A percentile compares a stretch with the other conserved stretches of the same genome.
Evolutionary conservation across 352 stramenopile species (phyloP).

Genomic region (Elongisporangium prolatum): DNA sequence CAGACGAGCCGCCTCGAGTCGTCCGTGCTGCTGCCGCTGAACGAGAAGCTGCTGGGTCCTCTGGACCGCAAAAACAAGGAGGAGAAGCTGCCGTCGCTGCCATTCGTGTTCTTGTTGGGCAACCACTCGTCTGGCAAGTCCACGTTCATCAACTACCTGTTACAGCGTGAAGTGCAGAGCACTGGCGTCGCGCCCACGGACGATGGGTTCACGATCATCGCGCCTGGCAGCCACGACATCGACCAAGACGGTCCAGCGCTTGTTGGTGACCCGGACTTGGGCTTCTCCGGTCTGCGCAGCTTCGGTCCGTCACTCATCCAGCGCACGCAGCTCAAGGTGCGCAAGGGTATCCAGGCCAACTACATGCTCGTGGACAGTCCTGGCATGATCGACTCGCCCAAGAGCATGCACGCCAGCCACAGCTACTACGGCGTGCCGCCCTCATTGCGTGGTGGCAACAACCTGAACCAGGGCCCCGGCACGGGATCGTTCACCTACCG

Average conservation of each 20-base stretch:
- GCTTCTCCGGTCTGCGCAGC: conserved; percentile 93
- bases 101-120: conserved; percentile 98
- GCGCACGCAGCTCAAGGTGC: conserved; percentile 98
- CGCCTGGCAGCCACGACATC: conserved; percentile 92
- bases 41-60: conserved; percentile 82
- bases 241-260: conserved; percentile 95
- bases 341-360: conserved; percentile 89
- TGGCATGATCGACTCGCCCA: conserved; percentile 99
- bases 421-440: conserved; percentile 41
- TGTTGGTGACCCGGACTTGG: conserved; percentile 97
- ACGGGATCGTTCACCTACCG: conserved; percentile 23
- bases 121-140: conserved; percentile 99
- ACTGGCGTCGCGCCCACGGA: conserved; percentile 99
- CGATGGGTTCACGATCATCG: conserved; percentile 99
- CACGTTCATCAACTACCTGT: conserved; percentile 99
- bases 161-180: conserved; percentile 94
- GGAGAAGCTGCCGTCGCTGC: conserved; percentile 91
- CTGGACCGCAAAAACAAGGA: conserved; percentile 88
- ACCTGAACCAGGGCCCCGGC: background rate
- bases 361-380: conserved; percentile 99
- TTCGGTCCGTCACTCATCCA: conserved; percentile 98
- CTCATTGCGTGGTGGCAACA: conserved; percentile 20
- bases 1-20: conserved; percentile 73
- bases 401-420: conserved; percentile 52
- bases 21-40: conserved; percentile 71